Conservation (phyloP, 2,329 filamentous ascomycete species). For the Westerdykella sp. region DNA sequence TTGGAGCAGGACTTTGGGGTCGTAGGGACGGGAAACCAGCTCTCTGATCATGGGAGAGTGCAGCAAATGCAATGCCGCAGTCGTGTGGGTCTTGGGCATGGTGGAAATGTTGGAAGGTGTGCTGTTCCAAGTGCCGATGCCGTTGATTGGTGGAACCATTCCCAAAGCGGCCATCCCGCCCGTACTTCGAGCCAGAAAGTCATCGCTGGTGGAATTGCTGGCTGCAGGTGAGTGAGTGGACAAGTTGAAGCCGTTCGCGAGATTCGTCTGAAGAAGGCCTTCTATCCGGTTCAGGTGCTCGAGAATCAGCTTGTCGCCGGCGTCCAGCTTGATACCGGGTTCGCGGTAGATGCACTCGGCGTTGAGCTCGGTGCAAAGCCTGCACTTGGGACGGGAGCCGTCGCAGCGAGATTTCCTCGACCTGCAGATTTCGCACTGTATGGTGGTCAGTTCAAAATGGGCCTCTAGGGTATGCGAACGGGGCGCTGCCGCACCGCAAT, state of each 20-base stretch:
- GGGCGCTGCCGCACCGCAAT: conserved; percentile 32
- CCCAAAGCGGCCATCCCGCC: conserved; percentile 32
- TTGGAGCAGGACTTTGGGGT: conserved; percentile 74
- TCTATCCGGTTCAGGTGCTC: conserved; percentile 74
- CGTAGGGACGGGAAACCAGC: conserved; percentile 68
- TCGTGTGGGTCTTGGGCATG: conserved; percentile 80
- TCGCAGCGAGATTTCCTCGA: conserved; percentile 76
- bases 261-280: conserved; percentile 65
- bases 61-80: conserved; percentile 68
- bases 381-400: conserved; percentile 74
- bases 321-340: conserved; percentile 79
- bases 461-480: not conserved
- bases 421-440: conserved; percentile 74
- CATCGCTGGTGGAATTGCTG: conserved; percentile 42
- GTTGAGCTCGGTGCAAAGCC: conserved; percentile 73
- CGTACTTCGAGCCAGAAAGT: conserved; percentile 36
- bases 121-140: conserved; percentile 66
- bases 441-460: conserved; percentile 17
- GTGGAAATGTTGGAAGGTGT: conserved; percentile 65
- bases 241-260: conserved; percentile 52
- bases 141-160: conserved; percentile 42
- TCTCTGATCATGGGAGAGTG: conserved; percentile 78
- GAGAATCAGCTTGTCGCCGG: conserved; percentile 78
- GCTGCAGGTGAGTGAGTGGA: conserved; percentile 50
- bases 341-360: conserved; percentile 81